phyloP scores from a whole-genome alignment of 1,284 basidiomycete species.

The Austroboletus novae-zelandiae region DNA sequence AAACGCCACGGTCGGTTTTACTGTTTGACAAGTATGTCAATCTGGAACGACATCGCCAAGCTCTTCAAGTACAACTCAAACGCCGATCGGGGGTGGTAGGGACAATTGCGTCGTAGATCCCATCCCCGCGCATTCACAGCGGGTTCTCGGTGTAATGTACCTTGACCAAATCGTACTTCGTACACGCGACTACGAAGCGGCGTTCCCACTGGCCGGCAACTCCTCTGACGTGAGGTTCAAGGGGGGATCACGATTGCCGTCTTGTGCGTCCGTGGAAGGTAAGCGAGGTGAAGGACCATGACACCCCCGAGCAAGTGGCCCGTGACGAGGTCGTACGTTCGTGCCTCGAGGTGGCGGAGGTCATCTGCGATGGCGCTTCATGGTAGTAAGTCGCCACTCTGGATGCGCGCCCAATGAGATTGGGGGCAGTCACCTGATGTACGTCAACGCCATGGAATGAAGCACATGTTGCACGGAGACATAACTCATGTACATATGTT shows the following conservation, averaged over 20 bases:
- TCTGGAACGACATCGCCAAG: too few relatives aligned
- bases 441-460: too few relatives aligned
- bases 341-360: conserved; percentile 19
- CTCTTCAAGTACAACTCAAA: too few relatives aligned
- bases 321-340: conserved; percentile 18
- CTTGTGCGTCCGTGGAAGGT: conserved; percentile 12
- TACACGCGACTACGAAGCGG: neutral
- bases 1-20: too few relatives aligned
- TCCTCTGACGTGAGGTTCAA: neutral
- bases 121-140: conserved; percentile 19
- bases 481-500: too few relatives aligned
- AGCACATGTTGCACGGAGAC: too few relatives aligned
- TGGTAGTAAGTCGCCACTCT: conserved; percentile 16
- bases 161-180: conserved; percentile 6
- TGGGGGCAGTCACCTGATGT: conserved; percentile 21
- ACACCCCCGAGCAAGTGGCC: conserved; percentile 24
- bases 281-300: conserved; percentile 10
- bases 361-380: conserved; percentile 15
- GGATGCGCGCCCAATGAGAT: conserved; percentile 24
- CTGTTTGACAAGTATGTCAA: too few relatives aligned
- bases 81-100: neutral
- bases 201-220: neutral
- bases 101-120: conserved; percentile 13
- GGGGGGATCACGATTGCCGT: conserved; percentile 23
- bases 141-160: conserved; percentile 14